phyloP scores from a whole-genome alignment of 2,329 filamentous ascomycete species.

The Botrytis paeoniae region DNA sequence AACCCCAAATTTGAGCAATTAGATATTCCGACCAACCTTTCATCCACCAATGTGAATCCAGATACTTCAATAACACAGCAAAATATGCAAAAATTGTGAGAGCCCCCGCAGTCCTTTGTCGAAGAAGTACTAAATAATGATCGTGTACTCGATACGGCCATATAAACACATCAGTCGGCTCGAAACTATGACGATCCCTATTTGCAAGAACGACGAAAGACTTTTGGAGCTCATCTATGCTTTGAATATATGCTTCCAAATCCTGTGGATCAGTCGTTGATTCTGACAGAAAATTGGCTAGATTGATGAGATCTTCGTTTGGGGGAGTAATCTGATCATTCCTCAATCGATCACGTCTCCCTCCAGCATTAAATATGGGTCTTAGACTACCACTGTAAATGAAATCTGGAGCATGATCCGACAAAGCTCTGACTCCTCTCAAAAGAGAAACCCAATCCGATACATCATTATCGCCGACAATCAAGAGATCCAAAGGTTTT shows the following conservation, averaged over 20 bases:
- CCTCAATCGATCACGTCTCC: constrained; percentile 25
- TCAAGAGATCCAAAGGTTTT: constrained; percentile 39
- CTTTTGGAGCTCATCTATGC: constrained; percentile 39
- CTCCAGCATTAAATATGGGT: constrained; percentile 20
- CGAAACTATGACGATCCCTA: constrained; percentile 29
- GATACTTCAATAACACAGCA: constrained; percentile 38
- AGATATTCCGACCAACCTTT: constrained; percentile 40
- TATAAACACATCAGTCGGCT: constrained; percentile 42
- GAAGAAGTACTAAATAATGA: constrained; percentile 41
- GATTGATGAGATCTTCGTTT: constrained; percentile 19
- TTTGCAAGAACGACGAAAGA: constrained; percentile 34
- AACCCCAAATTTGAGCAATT: constrained; percentile 36
- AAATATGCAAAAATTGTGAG: constrained; percentile 41
- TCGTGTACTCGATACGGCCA: constrained; percentile 42
- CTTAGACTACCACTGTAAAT: constrained; percentile 29
- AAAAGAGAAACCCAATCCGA: constrained; percentile 42
- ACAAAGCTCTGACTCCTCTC: constrained; percentile 39
- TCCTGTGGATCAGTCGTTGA: constrained; percentile 26
- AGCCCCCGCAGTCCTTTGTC: constrained; percentile 37
- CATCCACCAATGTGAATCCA: constrained; percentile 41
- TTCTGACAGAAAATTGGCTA: constrained; percentile 27
- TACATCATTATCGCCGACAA: constrained; percentile 37
- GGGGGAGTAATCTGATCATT: constrained; percentile 22
- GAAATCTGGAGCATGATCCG: constrained; percentile 33
- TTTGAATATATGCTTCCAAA: constrained; percentile 35